These are phyloP conservation scores for Geopyxis carbonaria DNA, from an alignment of 495 filamentous ascomycete species.

Conservation along the genomic window DNA sequence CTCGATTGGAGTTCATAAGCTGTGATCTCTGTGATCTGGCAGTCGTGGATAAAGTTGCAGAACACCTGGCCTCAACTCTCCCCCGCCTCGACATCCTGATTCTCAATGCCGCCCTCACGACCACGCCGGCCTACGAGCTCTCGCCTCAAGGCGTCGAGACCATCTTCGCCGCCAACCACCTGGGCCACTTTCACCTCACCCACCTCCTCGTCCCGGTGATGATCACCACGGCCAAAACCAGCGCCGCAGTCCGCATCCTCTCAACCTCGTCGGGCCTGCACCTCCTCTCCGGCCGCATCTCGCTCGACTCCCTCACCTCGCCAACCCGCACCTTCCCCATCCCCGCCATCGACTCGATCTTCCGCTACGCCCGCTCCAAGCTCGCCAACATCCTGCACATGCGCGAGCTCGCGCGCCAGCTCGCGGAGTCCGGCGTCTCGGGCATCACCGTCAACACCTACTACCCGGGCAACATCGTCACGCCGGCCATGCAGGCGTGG, in stretches of 20 bases:
- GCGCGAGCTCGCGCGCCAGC: slow-evolving; percentile 24
- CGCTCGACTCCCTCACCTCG: slow-evolving; percentile 22
- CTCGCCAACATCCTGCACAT: slow-evolving; percentile 32
- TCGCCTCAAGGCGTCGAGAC: slow-evolving; percentile 26
- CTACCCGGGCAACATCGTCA: slow-evolving; percentile 31
- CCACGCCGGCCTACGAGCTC: slow-evolving; percentile 16
- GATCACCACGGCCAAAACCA: slow-evolving; percentile 10
- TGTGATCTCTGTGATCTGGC: slow-evolving; percentile 27
- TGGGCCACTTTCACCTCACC: slow-evolving; percentile 28
- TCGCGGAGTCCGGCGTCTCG: slow-evolving; percentile 22
- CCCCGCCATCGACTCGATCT: slow-evolving; percentile 14
- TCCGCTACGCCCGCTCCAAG: slow-evolving; percentile 31
- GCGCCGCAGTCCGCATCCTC: slow-evolving; percentile 24
- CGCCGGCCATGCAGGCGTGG: slow-evolving; percentile 27
- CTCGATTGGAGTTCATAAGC: too few relatives aligned
- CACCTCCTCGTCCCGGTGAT: slow-evolving; percentile 27
- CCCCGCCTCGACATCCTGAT: slow-evolving; percentile 28
- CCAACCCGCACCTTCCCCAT: slow-evolving; percentile 14
- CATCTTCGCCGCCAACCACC: slow-evolving; percentile 29
- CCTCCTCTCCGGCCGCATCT: slow-evolving; percentile 15
- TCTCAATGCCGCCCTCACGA: slow-evolving; percentile 26
- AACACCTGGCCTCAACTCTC: slow-evolving; percentile 13
- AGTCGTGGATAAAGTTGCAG: slow-evolving; percentile 18
- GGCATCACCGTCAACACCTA: slow-evolving; percentile 28
- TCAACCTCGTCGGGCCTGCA: slow-evolving; percentile 26